Conservation (phyloP, 2,329 filamentous ascomycete genomes). For the Colletotrichum coccodes region DNA sequence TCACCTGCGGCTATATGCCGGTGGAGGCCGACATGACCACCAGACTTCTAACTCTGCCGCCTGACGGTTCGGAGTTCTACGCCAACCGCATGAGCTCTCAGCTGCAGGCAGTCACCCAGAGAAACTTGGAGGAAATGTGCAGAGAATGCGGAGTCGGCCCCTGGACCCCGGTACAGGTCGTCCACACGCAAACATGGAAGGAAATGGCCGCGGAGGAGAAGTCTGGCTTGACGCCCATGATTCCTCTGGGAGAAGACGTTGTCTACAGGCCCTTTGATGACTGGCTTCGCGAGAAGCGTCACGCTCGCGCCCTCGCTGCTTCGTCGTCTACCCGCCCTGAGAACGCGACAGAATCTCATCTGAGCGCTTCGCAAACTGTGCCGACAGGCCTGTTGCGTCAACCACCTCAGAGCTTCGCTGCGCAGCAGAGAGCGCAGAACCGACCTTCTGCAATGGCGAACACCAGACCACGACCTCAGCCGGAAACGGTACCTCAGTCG, state of each 20-base stretch:
- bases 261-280: slow-evolving; percentile 74
- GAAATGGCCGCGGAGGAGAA: slow-evolving; percentile 77
- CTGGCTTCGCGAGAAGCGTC: slow-evolving; percentile 64
- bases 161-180: slow-evolving; percentile 56
- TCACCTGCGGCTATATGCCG: slow-evolving; percentile 80
- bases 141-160: slow-evolving; percentile 68
- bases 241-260: slow-evolving; percentile 69
- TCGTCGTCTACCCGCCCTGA: slow-evolving; percentile 33
- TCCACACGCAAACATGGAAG: slow-evolving; percentile 69
- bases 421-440: slow-evolving; percentile 70
- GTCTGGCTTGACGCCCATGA: slow-evolving; percentile 70
- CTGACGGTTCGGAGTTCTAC: slow-evolving; percentile 69
- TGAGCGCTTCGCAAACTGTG: slow-evolving; percentile 43
- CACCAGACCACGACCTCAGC: slow-evolving; percentile 42
- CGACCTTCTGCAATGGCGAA: slow-evolving; percentile 48
- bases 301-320: slow-evolving; percentile 35
- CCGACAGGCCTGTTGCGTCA: slow-evolving; percentile 59
- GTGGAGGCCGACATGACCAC: slow-evolving; percentile 66
- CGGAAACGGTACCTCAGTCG: slow-evolving; percentile 16
- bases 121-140: slow-evolving; percentile 67
- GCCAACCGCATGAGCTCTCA: slow-evolving; percentile 55
- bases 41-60: slow-evolving; percentile 66
- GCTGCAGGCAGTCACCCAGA: slow-evolving; percentile 57
- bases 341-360: slow-evolving; percentile 46
- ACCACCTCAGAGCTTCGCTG: slow-evolving; percentile 73